phyloP scores from a whole-genome alignment of 148 eudicot species.

The Chenopodium album region DNA sequence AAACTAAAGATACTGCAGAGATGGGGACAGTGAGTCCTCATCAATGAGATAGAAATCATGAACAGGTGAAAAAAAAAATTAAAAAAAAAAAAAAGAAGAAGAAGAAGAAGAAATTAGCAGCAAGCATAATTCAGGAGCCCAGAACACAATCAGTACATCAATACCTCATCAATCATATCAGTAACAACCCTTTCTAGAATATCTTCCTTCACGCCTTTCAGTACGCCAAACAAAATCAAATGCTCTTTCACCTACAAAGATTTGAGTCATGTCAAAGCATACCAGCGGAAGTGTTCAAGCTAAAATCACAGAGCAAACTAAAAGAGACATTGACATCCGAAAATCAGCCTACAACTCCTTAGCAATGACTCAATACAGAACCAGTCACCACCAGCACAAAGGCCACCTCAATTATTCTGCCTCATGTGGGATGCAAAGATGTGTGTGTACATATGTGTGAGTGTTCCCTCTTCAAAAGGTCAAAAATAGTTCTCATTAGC shows the following conservation, averaged over 20 bases:
- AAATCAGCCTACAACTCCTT: background rate
- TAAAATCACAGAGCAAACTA: background rate
- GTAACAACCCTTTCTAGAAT: slow-evolving; percentile 51
- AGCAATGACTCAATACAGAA: background rate
- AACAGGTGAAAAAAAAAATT: too few species aligned
- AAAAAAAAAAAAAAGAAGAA: too few species aligned
- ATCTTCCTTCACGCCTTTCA: slow-evolving; percentile 85
- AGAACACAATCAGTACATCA: background rate
- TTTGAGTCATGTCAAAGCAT: slow-evolving; percentile 6
- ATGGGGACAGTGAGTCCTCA: background rate
- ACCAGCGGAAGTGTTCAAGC: slow-evolving; percentile 8
- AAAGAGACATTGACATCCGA: background rate
- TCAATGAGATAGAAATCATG: background rate
- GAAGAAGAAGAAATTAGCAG: background rate
- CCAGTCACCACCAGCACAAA: slow-evolving; percentile 2
- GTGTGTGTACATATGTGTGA: background rate
- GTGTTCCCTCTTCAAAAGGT: background rate
- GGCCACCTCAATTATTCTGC: background rate
- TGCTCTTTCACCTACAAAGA: slow-evolving; percentile 90
- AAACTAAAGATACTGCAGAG: background rate
- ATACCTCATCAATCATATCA: slow-evolving; percentile 88
- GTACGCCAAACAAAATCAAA: slow-evolving; percentile 78
- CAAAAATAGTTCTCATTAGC: background rate
- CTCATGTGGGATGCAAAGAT: background rate
- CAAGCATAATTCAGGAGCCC: background rate